Percentiles rank a stretch among this genome's conserved stretches.
Evolutionary conservation across 192 early-diverging fungal genomes (phyloP).

Genomic region (Backusella parvicylindrica): DNA sequence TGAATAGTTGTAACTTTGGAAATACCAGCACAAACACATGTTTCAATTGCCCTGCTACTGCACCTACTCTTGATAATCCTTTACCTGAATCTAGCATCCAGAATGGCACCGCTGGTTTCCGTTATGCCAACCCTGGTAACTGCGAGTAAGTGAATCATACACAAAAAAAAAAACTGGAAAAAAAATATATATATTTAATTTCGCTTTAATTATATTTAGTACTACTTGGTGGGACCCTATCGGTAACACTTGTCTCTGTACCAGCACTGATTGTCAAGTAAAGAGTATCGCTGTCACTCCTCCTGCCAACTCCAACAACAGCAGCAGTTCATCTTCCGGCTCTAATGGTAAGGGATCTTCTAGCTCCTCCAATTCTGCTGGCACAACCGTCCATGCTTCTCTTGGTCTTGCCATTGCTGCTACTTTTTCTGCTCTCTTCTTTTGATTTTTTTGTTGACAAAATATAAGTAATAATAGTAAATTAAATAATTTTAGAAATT

Average conservation of each 20-base stretch:
- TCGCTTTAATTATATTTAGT: slow-evolving; percentile 25
- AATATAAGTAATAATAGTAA: background rate
- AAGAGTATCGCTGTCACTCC: slow-evolving; percentile 39
- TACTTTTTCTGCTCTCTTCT: background rate
- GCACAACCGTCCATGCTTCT: background rate
- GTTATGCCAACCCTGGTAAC: slow-evolving; percentile 43
- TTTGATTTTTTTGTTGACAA: background rate
- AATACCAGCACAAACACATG: slow-evolving; percentile 46
- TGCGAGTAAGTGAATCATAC: slow-evolving; percentile 50
- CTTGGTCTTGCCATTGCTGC: background rate
- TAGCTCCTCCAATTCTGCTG: background rate
- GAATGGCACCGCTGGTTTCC: slow-evolving; percentile 29
- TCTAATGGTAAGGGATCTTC: background rate
- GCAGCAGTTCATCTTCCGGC: background rate
- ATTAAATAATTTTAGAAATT: background rate
- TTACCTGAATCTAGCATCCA: slow-evolving; percentile 29
- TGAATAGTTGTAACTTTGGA: slow-evolving; percentile 43
- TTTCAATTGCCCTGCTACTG: slow-evolving; percentile 47
- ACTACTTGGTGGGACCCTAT: slow-evolving; percentile 66
- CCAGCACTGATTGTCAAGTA: slow-evolving; percentile 42
- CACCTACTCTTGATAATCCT: slow-evolving; percentile 39
- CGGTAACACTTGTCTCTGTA: slow-evolving; percentile 53
- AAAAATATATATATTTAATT: background rate
- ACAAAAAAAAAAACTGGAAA: background rate
- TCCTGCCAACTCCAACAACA: background rate